Base-by-base conservation (phyloP, 2,329 filamentous ascomycete species). In the Hymenoscyphus occultus region DNA sequence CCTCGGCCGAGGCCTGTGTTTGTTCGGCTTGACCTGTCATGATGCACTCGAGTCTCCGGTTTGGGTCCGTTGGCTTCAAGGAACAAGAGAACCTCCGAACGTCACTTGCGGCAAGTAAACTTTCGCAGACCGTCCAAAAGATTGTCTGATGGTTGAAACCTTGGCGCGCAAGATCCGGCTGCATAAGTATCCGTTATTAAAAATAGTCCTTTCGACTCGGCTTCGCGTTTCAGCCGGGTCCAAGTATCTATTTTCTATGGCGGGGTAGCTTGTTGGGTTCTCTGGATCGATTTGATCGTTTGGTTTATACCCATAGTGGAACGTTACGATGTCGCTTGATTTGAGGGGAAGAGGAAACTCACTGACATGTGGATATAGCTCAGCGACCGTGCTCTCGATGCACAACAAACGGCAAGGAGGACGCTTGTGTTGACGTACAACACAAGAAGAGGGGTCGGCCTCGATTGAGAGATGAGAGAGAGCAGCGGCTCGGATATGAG, bases 381-480 rank as follows among this genome's bases (percentile, higher is more conserved):
- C 89, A 92, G 76, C 84, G 91, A 64, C 91, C 91, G 35, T 95
- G 91, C 74, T 88, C 89, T 35, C 85, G 91, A 74, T 95, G 91
- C 75, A 80, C 90, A 40, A 86, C 86, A 72, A 92, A 91, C 73
- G 90, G 90, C 66, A 95, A 94, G 73, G 83, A 94, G 81, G 90
- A 93, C 65, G 83, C 88, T 7, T 95, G 91, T 74, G 82, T 92
- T 71, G 91, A 95, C 77, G 91, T 95, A 40, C 89, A 92, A 74
- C 91, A 95, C 77, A 95, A 94, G 77, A 95, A 94, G 76, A 82
- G 91, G 71, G 91, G 91, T 54, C 84, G 91, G 59, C 91, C 91
- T 66, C 84, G 91, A 69, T 80, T 95, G 70, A 86, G 91, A 71
- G 91, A 94, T 74, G 89, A 91, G 66, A 81, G 84, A 71, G 86